These are phyloP conservation scores for Suillus lakei DNA, from an alignment of 768 basidiomycete genomes.

Conservation along the genomic window DNA sequence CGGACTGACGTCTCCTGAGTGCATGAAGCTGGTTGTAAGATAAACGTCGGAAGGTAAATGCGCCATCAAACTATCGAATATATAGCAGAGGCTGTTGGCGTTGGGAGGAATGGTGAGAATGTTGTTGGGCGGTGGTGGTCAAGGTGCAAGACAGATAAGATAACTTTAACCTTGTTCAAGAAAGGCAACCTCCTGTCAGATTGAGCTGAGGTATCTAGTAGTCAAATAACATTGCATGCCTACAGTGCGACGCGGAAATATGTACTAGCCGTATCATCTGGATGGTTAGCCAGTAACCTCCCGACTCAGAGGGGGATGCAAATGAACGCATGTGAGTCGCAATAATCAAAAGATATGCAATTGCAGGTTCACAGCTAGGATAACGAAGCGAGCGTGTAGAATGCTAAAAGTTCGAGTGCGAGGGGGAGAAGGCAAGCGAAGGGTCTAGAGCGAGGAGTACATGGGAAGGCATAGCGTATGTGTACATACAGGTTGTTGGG, in stretches of 20 bases:
- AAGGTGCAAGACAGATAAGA: conserved; percentile 15
- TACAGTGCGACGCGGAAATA: conserved; percentile 15
- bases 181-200: neutral
- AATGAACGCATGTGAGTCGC: conserved; percentile 4
- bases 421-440: conserved; percentile 2
- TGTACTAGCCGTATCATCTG: conserved; percentile 14
- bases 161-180: neutral
- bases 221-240: conserved; percentile 10
- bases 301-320: conserved; percentile 1
- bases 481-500: conserved; percentile 33
- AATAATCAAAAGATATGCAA: conserved; percentile 8
- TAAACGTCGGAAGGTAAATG: conserved; percentile 37
- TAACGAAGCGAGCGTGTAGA: conserved; percentile 30
- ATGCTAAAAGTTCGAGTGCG: conserved; percentile 29
- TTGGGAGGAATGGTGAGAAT: conserved; percentile 13
- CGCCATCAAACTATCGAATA: conserved; percentile 25
- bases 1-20: conserved; percentile 35
- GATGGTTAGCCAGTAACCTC: conserved; percentile 5
- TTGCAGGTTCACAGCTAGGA: conserved; percentile 24
- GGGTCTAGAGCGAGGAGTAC: conserved; percentile 6
- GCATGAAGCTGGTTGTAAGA: conserved; percentile 37
- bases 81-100: neutral
- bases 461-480: conserved; percentile 23
- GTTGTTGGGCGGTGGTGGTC: conserved; percentile 16
- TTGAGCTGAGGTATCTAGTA: neutral